A percentile compares a stretch with the other conserved stretches of the same genome.
Conservation (phyloP, 2,329 filamentous ascomycete genomes). For the Aschersonia sp. region DNA sequence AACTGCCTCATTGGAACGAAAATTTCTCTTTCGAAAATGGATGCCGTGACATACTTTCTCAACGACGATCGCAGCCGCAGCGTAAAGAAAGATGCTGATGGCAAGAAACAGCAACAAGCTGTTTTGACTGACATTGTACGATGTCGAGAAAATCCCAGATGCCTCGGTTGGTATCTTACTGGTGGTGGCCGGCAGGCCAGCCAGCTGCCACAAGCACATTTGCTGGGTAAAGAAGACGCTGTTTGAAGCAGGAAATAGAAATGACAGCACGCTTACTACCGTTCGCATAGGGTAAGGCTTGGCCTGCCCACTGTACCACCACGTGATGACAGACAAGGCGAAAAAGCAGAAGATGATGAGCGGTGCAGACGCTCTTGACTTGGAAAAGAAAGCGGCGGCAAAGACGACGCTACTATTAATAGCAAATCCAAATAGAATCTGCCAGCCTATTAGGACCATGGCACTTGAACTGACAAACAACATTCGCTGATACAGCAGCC, state of each 20-base stretch:
- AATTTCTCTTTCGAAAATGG: constrained; percentile 14
- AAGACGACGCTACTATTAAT: constrained; percentile 56
- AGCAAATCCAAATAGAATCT: constrained; percentile 31
- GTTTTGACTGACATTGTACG: constrained; percentile 11
- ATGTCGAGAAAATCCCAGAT: constrained; percentile 6
- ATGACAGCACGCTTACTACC: constrained; percentile 5
- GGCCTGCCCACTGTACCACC: constrained; percentile 6
- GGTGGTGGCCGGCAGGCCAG: constrained; percentile 3
- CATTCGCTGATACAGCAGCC: constrained; percentile 15
- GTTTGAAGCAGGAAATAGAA: constrained; percentile 11
- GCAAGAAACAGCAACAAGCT: constrained; percentile 17
- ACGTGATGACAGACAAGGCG: constrained; percentile 11
- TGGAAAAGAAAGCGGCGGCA: constrained; percentile 21
- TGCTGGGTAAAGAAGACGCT: constrained; percentile 11
- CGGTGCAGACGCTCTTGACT: constrained; percentile 15
- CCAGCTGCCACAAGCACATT: constrained; percentile 10
- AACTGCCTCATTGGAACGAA: constrained; percentile 10
- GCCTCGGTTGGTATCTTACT: constrained; percentile 3
- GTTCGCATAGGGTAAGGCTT: not conserved
- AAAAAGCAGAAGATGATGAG: constrained; percentile 15
- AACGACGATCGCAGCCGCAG: constrained; percentile 15
- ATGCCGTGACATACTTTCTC: constrained; percentile 20
- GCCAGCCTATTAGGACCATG: constrained; percentile 21
- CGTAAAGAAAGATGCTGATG: constrained; percentile 18
- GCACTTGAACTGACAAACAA: constrained; percentile 15